Evolutionary conservation across 2,329 filamentous ascomycete species (phyloP).

Genomic region (Trichoderma sp.): DNA sequence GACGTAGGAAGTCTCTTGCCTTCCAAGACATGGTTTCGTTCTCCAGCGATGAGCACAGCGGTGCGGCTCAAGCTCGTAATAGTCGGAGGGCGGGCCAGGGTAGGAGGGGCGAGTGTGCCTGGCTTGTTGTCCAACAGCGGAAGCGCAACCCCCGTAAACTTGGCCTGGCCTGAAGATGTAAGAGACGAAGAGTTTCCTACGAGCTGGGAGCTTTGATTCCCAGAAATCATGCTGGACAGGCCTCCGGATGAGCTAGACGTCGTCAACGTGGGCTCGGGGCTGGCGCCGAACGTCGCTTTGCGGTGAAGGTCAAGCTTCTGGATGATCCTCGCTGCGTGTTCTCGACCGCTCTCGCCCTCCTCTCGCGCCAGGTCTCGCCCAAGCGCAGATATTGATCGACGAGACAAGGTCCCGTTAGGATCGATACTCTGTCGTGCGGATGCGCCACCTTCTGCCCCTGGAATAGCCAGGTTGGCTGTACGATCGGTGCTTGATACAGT

Average conservation of each 20-base stretch:
- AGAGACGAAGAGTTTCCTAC: constrained; percentile 54
- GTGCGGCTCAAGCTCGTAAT: constrained; percentile 84
- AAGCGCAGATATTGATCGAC: constrained; percentile 58
- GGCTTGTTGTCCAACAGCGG: constrained; percentile 48
- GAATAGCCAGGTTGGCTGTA: constrained; percentile 64
- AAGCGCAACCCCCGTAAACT: constrained; percentile 34
- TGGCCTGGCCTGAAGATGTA: constrained; percentile 33
- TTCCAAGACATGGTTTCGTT: constrained; percentile 68
- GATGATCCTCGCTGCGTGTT: constrained; percentile 86
- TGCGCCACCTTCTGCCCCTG: constrained; percentile 55
- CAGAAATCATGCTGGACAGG: constrained; percentile 82
- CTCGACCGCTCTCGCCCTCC: constrained; percentile 73
- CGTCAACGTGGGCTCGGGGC: constrained; percentile 40
- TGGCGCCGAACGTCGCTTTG: constrained; percentile 64
- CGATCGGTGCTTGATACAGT: constrained; percentile 58
- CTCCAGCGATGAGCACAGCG: constrained; percentile 78
- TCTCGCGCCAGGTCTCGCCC: constrained; percentile 53
- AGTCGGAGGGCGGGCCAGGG: constrained; percentile 79
- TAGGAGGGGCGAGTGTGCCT: constrained; percentile 76
- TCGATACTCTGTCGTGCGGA: constrained; percentile 72
- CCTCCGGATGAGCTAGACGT: constrained; percentile 55
- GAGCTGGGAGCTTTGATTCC: constrained; percentile 56
- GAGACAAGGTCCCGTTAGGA: constrained; percentile 51
- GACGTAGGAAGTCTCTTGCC: constrained; percentile 77
- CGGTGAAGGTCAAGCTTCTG: constrained; percentile 89